A percentile compares a stretch with the other conserved stretches of the same genome.
Conservation (phyloP, 2,329 filamentous ascomycete species). For the Clarireedia hainanense region DNA sequence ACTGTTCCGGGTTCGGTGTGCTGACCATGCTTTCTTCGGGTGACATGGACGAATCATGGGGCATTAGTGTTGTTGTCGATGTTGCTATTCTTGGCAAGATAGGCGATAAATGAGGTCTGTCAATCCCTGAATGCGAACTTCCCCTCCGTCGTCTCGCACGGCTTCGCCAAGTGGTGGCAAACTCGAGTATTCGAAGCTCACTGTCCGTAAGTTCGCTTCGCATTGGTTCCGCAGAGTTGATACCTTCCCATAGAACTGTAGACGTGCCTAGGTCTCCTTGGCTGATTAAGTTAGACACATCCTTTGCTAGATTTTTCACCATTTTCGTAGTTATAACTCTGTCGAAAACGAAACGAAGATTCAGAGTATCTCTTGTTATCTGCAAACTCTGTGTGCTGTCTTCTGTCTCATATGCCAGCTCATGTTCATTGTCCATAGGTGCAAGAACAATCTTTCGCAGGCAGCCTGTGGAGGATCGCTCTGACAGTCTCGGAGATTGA, state of each 20-base stretch:
- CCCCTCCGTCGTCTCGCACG: background rate
- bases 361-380: background rate
- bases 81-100: too few species aligned
- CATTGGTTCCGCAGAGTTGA: background rate
- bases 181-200: background rate
- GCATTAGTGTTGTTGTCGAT: background rate
- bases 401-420: background rate
- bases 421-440: background rate
- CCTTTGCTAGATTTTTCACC: background rate
- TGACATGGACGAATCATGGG: background rate
- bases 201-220: background rate
- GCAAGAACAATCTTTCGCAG: constrained; percentile 2
- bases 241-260: background rate
- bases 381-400: too few species aligned
- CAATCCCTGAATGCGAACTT: background rate
- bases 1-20: background rate
- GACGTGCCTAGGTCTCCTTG: background rate
- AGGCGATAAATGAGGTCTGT: background rate
- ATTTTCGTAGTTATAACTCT: background rate
- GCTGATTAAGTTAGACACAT: background rate
- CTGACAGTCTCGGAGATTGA: constrained; percentile 6
- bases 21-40: background rate
- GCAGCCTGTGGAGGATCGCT: background rate
- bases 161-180: background rate
- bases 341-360: background rate